Conservation (phyloP, 768 basidiomycete species). For the Collybia nuda region DNA sequence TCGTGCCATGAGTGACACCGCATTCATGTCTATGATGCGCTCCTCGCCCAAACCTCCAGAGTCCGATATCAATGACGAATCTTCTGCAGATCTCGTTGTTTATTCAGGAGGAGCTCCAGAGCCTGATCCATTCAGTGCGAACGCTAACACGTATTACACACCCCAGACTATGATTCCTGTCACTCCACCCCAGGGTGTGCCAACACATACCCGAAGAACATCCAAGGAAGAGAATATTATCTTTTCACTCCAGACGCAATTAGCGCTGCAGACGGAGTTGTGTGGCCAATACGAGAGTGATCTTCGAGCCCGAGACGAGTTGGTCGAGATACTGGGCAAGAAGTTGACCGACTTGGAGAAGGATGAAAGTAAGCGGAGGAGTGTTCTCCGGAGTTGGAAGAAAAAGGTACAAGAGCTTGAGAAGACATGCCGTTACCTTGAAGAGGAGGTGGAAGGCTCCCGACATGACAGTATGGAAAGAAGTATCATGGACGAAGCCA, state of each 20-base stretch:
- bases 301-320: conserved; percentile 68
- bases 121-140: conserved; percentile 73
- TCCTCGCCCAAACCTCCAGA: conserved; percentile 44
- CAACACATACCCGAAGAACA: conserved; percentile 51
- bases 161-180: conserved; percentile 71
- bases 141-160: conserved; percentile 77
- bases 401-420: conserved; percentile 79
- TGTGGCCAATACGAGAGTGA: conserved; percentile 79
- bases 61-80: conserved; percentile 65
- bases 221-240: conserved; percentile 75
- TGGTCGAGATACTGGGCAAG: conserved; percentile 58
- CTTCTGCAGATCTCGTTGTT: conserved; percentile 44
- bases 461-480: conserved; percentile 79
- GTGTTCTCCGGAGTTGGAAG: conserved; percentile 60
- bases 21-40: conserved; percentile 58
- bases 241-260: conserved; percentile 70
- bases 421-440: conserved; percentile 58
- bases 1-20: conserved; percentile 63
- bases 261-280: conserved; percentile 73
- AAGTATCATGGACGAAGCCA: conserved; percentile 83
- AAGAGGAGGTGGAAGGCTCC: conserved; percentile 87
- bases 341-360: conserved; percentile 57
- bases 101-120: conserved; percentile 32
- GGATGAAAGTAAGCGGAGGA: conserved; percentile 62
- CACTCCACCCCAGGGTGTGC: conserved; percentile 52